Evolutionary conservation across 2,329 filamentous ascomycete genomes (phyloP).

Genomic region (Neospermospora avenae): DNA sequence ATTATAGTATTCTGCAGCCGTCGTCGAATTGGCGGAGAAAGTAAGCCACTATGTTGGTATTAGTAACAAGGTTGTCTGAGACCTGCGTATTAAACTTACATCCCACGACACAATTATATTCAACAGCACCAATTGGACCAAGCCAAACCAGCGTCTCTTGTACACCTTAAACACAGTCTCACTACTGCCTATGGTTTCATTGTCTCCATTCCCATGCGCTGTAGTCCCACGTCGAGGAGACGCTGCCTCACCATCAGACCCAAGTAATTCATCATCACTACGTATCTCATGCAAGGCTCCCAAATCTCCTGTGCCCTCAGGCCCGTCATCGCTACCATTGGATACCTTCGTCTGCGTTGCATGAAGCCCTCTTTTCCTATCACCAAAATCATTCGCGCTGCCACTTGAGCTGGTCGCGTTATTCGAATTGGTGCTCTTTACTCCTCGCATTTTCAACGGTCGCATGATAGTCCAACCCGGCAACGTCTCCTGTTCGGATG

Average conservation of each 20-base stretch:
- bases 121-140: constrained; percentile 77
- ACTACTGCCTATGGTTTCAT: constrained; percentile 2
- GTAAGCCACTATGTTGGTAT: constrained; percentile 74
- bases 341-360: constrained; percentile 18
- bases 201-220: constrained; percentile 6
- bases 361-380: constrained; percentile 19
- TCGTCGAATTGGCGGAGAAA: constrained; percentile 77
- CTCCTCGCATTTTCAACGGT: constrained; percentile 23
- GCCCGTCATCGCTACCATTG: constrained; percentile 13
- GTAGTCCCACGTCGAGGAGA: background rate
- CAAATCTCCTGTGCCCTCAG: constrained; percentile 20
- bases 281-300: constrained; percentile 28
- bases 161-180: constrained; percentile 56
- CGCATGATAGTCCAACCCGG: constrained; percentile 30
- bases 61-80: constrained; percentile 11
- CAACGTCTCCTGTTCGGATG: constrained; percentile 9
- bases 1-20: constrained; percentile 70
- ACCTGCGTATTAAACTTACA: constrained; percentile 53
- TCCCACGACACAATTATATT: constrained; percentile 96
- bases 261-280: constrained; percentile 33
- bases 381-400: constrained; percentile 10
- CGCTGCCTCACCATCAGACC: constrained; percentile 19
- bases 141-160: constrained; percentile 84
- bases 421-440: constrained; percentile 14
- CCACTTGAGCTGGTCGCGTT: background rate